Conservation (phyloP, 495 filamentous ascomycete species). For the Talaromyces ruber region DNA sequence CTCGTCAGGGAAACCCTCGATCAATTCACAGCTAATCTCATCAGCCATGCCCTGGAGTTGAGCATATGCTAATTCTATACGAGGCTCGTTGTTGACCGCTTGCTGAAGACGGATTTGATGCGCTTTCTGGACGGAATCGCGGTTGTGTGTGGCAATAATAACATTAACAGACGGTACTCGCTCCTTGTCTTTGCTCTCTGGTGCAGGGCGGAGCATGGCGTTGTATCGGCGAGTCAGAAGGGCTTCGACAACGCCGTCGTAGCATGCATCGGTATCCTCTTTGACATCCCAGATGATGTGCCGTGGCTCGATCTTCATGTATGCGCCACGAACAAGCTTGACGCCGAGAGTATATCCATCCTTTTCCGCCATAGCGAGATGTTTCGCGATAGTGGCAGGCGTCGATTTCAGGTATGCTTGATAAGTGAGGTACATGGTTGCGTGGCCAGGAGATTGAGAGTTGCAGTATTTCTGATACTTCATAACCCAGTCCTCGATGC, state of each 20-base stretch:
- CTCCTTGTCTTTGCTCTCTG: slow-evolving; percentile 17
- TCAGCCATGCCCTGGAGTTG: slow-evolving; percentile 98
- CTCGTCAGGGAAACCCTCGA: slow-evolving; percentile 42
- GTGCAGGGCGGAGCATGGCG: slow-evolving; percentile 34
- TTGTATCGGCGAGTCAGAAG: slow-evolving; percentile 50
- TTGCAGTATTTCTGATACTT: slow-evolving; percentile 78
- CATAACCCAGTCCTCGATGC: slow-evolving; percentile 81
- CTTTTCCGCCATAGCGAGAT: slow-evolving; percentile 55
- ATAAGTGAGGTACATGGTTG: slow-evolving; percentile 68
- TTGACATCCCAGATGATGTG: slow-evolving; percentile 73
- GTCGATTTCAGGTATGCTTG: slow-evolving; percentile 79
- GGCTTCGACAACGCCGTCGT: slow-evolving; percentile 52
- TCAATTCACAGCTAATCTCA: slow-evolving; percentile 77
- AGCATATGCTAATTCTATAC: slow-evolving; percentile 65
- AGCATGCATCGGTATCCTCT: slow-evolving; percentile 66
- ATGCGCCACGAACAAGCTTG: slow-evolving; percentile 90
- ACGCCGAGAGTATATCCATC: slow-evolving; percentile 76
- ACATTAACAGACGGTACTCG: slow-evolving; percentile 57
- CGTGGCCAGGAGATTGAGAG: slow-evolving; percentile 39
- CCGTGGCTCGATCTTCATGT: slow-evolving; percentile 71
- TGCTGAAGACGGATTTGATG: slow-evolving; percentile 50
- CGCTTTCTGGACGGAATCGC: slow-evolving; percentile 66
- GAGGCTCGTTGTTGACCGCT: slow-evolving; percentile 26
- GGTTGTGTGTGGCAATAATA: slow-evolving; percentile 89
- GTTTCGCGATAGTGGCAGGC: slow-evolving; percentile 51